Conservation (phyloP, 176 grass and related monocot genomes). For the Musa troglodytarum region DNA sequence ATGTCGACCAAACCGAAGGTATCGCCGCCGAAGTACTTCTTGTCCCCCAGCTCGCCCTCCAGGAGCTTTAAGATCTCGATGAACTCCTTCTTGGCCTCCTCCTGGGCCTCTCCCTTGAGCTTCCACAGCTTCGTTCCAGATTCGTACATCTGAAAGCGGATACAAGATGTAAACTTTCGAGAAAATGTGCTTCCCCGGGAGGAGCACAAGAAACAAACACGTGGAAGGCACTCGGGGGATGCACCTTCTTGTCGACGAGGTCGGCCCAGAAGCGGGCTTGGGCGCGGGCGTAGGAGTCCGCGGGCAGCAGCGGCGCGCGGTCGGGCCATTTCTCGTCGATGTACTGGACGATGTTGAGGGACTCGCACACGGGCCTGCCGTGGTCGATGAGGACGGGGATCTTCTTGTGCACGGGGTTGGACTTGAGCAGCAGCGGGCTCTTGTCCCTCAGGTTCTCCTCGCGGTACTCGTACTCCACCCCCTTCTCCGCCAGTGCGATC, state of each 20-base stretch:
- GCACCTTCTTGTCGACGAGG: slow-evolving; percentile 36
- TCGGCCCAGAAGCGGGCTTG: slow-evolving; percentile 31
- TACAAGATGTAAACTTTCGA: too few species aligned
- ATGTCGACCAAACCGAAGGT: slow-evolving; percentile 10
- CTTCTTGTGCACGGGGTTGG: too few species aligned
- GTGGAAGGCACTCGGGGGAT: background rate
- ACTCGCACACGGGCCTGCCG: slow-evolving; percentile 40
- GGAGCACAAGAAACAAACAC: background rate
- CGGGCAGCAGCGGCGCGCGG: slow-evolving; percentile 20
- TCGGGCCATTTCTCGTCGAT: slow-evolving; percentile 37
- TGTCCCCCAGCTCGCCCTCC: too few species aligned
- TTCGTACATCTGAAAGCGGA: slow-evolving; percentile 10
- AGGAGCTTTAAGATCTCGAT: too few species aligned
- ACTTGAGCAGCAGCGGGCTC: slow-evolving; percentile 27
- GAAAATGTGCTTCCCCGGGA: too few species aligned
- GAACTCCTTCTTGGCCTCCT: slow-evolving; percentile 10
- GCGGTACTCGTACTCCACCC: slow-evolving; percentile 22
- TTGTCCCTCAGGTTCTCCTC: slow-evolving; percentile 47
- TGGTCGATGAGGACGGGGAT: slow-evolving; percentile 1
- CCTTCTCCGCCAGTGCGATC: slow-evolving; percentile 54
- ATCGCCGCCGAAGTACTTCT: too few species aligned
- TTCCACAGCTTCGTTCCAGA: slow-evolving; percentile 21
- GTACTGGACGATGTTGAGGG: slow-evolving; percentile 49
- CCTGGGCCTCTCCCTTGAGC: slow-evolving; percentile 22
- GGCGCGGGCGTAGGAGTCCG: slow-evolving; percentile 24